Base-by-base conservation (phyloP, 139 green algal genomes). In the Monoraphidium neglectum region DNA sequence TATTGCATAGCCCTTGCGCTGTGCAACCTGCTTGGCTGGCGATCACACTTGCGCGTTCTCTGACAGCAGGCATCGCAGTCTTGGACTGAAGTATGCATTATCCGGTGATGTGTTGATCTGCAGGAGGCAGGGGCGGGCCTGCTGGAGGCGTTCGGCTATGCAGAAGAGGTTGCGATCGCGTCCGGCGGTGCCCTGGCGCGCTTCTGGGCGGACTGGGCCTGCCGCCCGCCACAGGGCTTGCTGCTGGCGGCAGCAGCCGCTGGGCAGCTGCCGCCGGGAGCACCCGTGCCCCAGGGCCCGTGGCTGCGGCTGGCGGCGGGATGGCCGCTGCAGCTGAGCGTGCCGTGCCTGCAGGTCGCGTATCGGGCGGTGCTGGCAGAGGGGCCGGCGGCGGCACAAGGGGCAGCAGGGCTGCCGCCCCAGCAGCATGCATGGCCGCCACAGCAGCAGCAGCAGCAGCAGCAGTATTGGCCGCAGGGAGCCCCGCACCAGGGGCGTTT, bases 121-220 rank as follows among this genome's bases (percentile, higher is more conserved):
- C 72, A 77, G 72, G 30, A 70, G 40, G 63, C 49, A 2, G 46
- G 62, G 33, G 61, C 68, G n/a, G 73, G 73, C 47, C 69, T 79
- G 33, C 68, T 79, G 63, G 73, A 24, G 37, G 57, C 46, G 10
- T 79, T 79, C 33, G 59, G 66, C 26, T 47, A 68, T 2, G 73
- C 73, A 33, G 33, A 40, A 43, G 35, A 73, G 36, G 36, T 26
- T 1, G 12, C 36, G 62, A 21, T 35, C 51, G 21, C 16, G 40
- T 12, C 28, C 38, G 26, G 10, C 53, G 26, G 23, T 8, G 28
- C 23, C 6, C 65, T 71, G 24, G 26, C 15, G 28, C 12, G 47
- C 30, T 78, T 78, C 43, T 78, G 72, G 72, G 38, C 30, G 23
- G 12, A 24, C 2, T 77, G 70, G 70, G 54, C 66, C 60, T 70